Evolutionary conservation across 2,329 filamentous ascomycete genomes (phyloP).

Genomic region (Hirsutella rhossiliensis): DNA sequence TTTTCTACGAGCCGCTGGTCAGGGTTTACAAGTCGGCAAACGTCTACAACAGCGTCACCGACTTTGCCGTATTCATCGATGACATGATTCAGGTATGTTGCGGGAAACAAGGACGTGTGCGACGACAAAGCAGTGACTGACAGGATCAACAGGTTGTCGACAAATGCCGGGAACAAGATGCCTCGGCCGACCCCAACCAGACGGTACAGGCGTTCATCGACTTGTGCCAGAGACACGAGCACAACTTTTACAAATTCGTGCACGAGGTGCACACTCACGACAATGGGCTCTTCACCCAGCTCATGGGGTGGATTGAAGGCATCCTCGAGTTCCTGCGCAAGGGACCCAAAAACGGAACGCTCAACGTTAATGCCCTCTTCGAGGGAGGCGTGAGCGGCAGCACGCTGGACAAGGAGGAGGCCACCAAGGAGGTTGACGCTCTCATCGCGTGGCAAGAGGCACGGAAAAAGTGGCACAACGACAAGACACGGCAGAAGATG

Average conservation of each 20-base stretch:
- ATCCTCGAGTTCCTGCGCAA: slow-evolving; percentile 88
- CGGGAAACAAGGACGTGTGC: neutral
- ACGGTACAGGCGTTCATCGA: slow-evolving; percentile 98
- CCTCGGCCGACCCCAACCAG: slow-evolving; percentile 91
- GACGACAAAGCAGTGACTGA: neutral
- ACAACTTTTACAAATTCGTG: slow-evolving; percentile 98
- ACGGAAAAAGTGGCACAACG: slow-evolving; percentile 93
- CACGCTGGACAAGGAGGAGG: slow-evolving; percentile 57
- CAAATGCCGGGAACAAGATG: slow-evolving; percentile 59
- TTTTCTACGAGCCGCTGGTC: slow-evolving; percentile 96
- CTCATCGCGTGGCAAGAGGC: slow-evolving; percentile 91
- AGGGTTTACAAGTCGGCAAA: slow-evolving; percentile 98
- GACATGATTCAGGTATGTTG: slow-evolving; percentile 68
- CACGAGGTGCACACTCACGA: slow-evolving; percentile 97
- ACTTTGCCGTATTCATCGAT: slow-evolving; percentile 87
- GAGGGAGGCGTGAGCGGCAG: slow-evolving; percentile 61
- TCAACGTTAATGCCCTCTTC: slow-evolving; percentile 92
- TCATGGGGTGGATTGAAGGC: slow-evolving; percentile 95
- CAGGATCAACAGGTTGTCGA: slow-evolving; percentile 42
- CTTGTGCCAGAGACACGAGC: slow-evolving; percentile 84
- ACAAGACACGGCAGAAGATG: slow-evolving; percentile 99
- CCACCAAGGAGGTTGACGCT: slow-evolving; percentile 68
- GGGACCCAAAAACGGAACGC: slow-evolving; percentile 70
- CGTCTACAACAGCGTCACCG: slow-evolving; percentile 93
- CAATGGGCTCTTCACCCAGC: slow-evolving; percentile 86